Evolutionary conservation across 129 eudicot species (phyloP).

Genomic region (Ambrosia artemisiifolia): DNA sequence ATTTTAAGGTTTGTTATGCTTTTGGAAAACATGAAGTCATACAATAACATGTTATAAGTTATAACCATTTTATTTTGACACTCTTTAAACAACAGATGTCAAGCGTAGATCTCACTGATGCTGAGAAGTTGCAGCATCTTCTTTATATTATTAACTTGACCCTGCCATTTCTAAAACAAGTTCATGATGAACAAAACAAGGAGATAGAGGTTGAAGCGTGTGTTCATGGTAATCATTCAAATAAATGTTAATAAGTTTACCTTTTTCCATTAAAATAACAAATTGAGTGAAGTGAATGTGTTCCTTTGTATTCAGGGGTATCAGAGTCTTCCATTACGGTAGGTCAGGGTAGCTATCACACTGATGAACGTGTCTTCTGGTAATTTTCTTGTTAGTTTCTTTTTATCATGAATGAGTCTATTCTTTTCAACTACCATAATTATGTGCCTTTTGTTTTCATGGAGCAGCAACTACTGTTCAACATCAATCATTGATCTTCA

Average conservation of each 20-base stretch:
- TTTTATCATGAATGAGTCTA: background rate
- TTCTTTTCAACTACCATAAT: conserved; percentile 16
- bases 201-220: conserved; percentile 55
- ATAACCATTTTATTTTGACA: conserved; percentile 14
- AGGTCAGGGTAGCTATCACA: conserved; percentile 37
- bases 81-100: conserved; percentile 39
- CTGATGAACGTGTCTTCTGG: conserved; percentile 90
- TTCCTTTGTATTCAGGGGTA: conserved; percentile 38
- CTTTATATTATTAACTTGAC: conserved; percentile 43
- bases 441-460: conserved; percentile 1
- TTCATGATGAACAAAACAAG: conserved; percentile 60
- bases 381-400: conserved; percentile 24
- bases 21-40: background rate
- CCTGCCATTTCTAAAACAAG: conserved; percentile 44
- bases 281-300: conserved; percentile 6
- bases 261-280: background rate
- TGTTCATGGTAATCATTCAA: conserved; percentile 46
- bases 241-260: background rate
- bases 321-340: conserved; percentile 40
- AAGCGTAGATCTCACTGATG: conserved; percentile 39
- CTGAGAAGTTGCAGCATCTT: conserved; percentile 61
- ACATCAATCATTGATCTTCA: conserved; percentile 94
- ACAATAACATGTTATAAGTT: background rate
- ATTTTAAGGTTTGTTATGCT: conserved; percentile 22
- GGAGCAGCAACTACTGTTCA: conserved; percentile 73